phyloP scores from a whole-genome alignment of 2,329 filamentous ascomycete genomes.

The Seiridium cupressi region DNA sequence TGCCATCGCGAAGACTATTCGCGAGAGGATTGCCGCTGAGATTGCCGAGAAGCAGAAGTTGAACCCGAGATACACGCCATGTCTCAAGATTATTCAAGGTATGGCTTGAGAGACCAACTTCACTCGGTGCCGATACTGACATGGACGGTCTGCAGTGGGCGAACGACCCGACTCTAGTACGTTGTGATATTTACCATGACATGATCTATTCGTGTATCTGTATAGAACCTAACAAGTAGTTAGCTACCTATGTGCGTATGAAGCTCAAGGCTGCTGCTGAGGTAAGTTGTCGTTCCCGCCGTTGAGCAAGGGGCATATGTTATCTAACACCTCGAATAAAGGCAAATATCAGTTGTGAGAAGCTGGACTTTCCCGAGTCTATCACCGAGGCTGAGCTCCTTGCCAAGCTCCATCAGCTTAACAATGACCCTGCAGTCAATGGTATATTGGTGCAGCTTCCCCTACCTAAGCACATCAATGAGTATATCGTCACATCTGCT shows the following conservation, averaged over 20 bases:
- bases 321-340: slow-evolving; percentile 33
- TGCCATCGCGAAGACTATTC: slow-evolving; percentile 88
- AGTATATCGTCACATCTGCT: slow-evolving; percentile 85
- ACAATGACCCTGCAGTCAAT: slow-evolving; percentile 83
- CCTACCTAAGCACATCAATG: slow-evolving; percentile 83
- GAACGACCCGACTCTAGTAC: slow-evolving; percentile 89
- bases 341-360: slow-evolving; percentile 86
- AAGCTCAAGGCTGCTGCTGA: slow-evolving; percentile 96
- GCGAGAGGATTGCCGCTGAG: slow-evolving; percentile 75
- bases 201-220: slow-evolving; percentile 2
- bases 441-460: slow-evolving; percentile 94
- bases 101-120: slow-evolving; percentile 26
- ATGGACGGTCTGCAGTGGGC: slow-evolving; percentile 62
- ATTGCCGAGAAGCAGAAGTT: slow-evolving; percentile 77
- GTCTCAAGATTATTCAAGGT: slow-evolving; percentile 94
- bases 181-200: slow-evolving; percentile 25
- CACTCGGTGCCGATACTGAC: background rate
- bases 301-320: slow-evolving; percentile 9
- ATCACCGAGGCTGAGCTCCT: slow-evolving; percentile 85
- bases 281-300: slow-evolving; percentile 45
- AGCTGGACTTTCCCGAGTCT: slow-evolving; percentile 78
- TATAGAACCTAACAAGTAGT: slow-evolving; percentile 29
- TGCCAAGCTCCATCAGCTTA: slow-evolving; percentile 75
- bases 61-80: slow-evolving; percentile 87
- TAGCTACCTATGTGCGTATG: slow-evolving; percentile 98